Percentiles rank a stretch among this genome's conserved stretches.
phyloP scores from a whole-genome alignment of 495 filamentous ascomycete genomes.

The Oleoguttula mirabilis region DNA sequence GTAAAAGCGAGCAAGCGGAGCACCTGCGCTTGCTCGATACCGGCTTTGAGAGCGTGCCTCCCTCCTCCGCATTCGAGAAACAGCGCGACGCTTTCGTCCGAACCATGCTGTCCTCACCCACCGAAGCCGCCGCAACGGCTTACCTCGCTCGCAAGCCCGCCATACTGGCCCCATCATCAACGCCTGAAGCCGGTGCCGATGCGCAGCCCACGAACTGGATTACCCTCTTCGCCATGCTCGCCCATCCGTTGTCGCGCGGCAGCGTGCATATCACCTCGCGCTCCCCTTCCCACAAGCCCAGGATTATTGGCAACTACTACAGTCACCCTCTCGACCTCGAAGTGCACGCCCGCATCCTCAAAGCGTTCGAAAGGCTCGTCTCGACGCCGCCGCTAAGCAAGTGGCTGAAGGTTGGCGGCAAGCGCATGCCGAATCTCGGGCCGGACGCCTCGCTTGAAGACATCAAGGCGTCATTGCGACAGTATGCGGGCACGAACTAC shows the following conservation, averaged over 20 bases:
- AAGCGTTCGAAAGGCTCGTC: slow-evolving; percentile 7
- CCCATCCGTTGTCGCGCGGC: slow-evolving; percentile 19
- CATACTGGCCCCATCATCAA: not conserved
- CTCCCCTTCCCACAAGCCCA: slow-evolving; percentile 1
- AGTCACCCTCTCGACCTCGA: slow-evolving; percentile 15
- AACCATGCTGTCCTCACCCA: slow-evolving; percentile 3
- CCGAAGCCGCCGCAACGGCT: slow-evolving; percentile 12
- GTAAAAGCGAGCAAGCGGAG: not conserved
- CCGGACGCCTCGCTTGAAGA: not conserved
- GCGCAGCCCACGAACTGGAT: not conserved
- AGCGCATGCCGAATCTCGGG: not conserved
- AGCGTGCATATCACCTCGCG: slow-evolving; percentile 14
- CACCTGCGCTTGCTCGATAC: slow-evolving; percentile 2
- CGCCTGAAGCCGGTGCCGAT: not conserved
- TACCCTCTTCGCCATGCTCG: slow-evolving; percentile 1
- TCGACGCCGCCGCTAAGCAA: slow-evolving; percentile 7
- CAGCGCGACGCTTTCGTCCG: slow-evolving; percentile 12
- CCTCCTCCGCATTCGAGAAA: not conserved
- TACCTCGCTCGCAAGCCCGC: slow-evolving; percentile 1
- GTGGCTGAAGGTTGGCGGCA: slow-evolving; percentile 9
- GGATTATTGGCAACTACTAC: slow-evolving; percentile 10
- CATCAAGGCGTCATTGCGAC: not conserved
- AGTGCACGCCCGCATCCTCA: slow-evolving; percentile 10
- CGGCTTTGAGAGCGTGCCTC: not conserved
- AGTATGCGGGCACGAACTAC: slow-evolving; percentile 6